These are phyloP conservation scores for Mycena filopes DNA, from an alignment of 768 basidiomycete species.

Conservation along the genomic window DNA sequence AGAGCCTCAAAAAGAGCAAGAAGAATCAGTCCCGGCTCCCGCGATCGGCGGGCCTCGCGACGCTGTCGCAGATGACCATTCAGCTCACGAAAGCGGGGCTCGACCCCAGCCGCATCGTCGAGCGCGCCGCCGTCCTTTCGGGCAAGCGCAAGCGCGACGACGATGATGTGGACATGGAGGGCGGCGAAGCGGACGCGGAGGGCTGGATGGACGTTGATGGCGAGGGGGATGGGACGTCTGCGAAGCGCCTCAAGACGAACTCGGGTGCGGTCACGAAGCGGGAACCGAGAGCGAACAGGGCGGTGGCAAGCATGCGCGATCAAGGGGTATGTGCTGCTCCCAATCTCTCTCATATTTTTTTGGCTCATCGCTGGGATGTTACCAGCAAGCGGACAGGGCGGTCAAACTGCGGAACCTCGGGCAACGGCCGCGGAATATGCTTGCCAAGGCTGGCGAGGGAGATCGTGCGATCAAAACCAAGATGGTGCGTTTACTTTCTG, in stretches of 20 bases:
- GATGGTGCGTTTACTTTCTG: slow-evolving; percentile 67
- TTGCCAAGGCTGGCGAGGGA: slow-evolving; percentile 91
- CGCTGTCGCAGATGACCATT: slow-evolving; percentile 78
- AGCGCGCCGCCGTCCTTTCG: slow-evolving; percentile 86
- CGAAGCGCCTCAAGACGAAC: slow-evolving; percentile 72
- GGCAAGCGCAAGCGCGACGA: slow-evolving; percentile 76
- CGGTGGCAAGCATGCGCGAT: slow-evolving; percentile 83
- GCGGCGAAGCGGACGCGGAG: slow-evolving; percentile 54
- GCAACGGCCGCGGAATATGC: slow-evolving; percentile 87
- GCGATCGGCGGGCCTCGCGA: slow-evolving; percentile 78
- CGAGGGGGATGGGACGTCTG: slow-evolving; percentile 58
- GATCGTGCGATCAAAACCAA: slow-evolving; percentile 85
- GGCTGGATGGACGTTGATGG: slow-evolving; percentile 66
- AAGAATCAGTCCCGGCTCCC: slow-evolving; percentile 87
- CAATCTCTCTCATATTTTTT: not conserved
- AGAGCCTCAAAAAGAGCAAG: slow-evolving; percentile 84
- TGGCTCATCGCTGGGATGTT: slow-evolving; percentile 25
- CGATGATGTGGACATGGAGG: slow-evolving; percentile 73
- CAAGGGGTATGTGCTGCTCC: slow-evolving; percentile 61
- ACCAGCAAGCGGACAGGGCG: slow-evolving; percentile 83
- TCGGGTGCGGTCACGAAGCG: slow-evolving; percentile 67
- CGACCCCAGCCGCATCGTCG: slow-evolving; percentile 88
- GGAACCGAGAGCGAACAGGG: slow-evolving; percentile 76
- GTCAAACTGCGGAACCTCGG: slow-evolving; percentile 85
- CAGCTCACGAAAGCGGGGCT: slow-evolving; percentile 90